Percentiles rank a stretch among this genome's conserved stretches.
phyloP scores from a whole-genome alignment of 768 basidiomycete species.

The Jaapia argillacea region DNA sequence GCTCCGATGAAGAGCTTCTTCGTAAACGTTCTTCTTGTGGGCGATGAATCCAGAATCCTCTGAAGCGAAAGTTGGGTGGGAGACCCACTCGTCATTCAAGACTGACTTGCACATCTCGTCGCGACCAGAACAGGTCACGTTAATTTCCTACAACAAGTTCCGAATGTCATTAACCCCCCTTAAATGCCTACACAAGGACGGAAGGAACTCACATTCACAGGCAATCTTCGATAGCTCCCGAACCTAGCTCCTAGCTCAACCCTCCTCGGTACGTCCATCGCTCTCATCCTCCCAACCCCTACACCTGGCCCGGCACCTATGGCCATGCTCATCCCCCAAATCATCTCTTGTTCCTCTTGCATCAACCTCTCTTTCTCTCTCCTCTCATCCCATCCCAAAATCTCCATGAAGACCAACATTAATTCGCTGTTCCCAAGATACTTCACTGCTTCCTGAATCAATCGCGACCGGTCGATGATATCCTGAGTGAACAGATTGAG shows the following conservation, averaged over 20 bases:
- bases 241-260: slow-evolving; percentile 63
- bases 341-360: slow-evolving; percentile 25
- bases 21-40: slow-evolving; percentile 91
- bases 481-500: slow-evolving; percentile 94
- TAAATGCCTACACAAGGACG: not conserved
- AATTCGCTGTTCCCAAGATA: slow-evolving; percentile 73
- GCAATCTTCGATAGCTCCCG: slow-evolving; percentile 87
- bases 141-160: slow-evolving; percentile 54
- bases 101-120: slow-evolving; percentile 97
- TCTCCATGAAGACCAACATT: slow-evolving; percentile 71
- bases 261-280: slow-evolving; percentile 34
- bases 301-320: slow-evolving; percentile 14
- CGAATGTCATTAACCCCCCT: not conserved
- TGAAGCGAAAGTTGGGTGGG: slow-evolving; percentile 90
- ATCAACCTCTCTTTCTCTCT: slow-evolving; percentile 47
- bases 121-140: slow-evolving; percentile 85
- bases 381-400: slow-evolving; percentile 81
- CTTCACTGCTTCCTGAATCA: slow-evolving; percentile 70
- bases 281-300: slow-evolving; percentile 1
- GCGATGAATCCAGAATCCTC: slow-evolving; percentile 90
- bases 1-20: slow-evolving; percentile 91
- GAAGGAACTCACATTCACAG: slow-evolving; percentile 53
- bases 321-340: slow-evolving; percentile 20
- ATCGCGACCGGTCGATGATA: slow-evolving; percentile 76
- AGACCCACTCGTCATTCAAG: slow-evolving; percentile 97